Evolutionary conservation across 1,139 yeast genomes (phyloP).

Genomic region (Diutina ranongensis): DNA sequence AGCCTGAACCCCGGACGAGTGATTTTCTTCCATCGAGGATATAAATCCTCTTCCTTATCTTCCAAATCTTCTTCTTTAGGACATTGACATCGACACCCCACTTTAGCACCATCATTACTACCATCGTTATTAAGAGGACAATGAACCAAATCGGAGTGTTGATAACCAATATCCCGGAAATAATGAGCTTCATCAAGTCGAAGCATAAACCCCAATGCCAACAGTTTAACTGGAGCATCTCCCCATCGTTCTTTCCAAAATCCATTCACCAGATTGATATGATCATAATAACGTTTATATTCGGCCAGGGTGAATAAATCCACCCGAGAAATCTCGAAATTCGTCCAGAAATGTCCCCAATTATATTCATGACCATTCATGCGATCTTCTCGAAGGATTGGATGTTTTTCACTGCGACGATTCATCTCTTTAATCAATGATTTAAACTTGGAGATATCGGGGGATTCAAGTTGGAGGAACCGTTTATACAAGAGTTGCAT

Average conservation of each 20-base stretch:
- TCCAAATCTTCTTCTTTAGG: conserved; percentile 22
- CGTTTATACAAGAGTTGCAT: conserved; percentile 17
- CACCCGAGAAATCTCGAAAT: conserved; percentile 80
- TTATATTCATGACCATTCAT: conserved; percentile 62
- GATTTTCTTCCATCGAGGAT: background rate
- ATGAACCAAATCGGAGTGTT: conserved; percentile 68
- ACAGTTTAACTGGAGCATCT: conserved; percentile 85
- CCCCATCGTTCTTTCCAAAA: conserved; percentile 91
- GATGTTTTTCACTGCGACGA: conserved; percentile 17
- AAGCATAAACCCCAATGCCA: conserved; percentile 68
- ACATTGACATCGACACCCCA: conserved; percentile 82
- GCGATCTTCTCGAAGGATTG: conserved; percentile 34
- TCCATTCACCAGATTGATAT: conserved; percentile 63
- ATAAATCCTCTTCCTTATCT: background rate
- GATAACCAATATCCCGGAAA: conserved; percentile 82
- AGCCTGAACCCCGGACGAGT: background rate
- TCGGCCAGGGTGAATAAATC: conserved; percentile 55
- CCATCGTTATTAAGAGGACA: conserved; percentile 58
- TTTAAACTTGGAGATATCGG: conserved; percentile 9
- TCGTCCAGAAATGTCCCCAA: conserved; percentile 87
- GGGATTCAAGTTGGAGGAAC: conserved; percentile 14
- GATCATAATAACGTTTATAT: conserved; percentile 55
- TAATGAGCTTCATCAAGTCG: conserved; percentile 65
- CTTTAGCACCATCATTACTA: conserved; percentile 12
- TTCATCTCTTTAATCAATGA: conserved; percentile 11